A percentile compares a stretch with the other conserved stretches of the same genome.
Conservation (phyloP, 441 rosid genomes). For the Eruca vesicaria region DNA sequence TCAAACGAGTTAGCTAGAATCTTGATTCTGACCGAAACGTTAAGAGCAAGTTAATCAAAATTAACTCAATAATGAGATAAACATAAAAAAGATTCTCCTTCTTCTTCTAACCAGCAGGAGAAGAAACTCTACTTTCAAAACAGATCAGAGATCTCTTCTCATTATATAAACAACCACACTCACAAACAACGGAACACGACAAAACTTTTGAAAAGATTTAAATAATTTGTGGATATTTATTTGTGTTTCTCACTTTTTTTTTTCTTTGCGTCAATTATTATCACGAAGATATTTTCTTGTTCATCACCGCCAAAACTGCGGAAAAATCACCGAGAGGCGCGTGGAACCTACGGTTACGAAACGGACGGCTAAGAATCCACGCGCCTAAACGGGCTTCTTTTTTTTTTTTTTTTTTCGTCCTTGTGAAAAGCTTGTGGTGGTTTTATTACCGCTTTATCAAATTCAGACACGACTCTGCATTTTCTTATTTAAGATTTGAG, state of each 20-base stretch:
- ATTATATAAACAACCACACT: conserved; percentile 20
- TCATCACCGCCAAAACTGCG: conserved; percentile 1
- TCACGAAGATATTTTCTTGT: conserved; percentile 21
- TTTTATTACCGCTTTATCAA: conserved; percentile 18
- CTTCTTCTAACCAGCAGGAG: background rate
- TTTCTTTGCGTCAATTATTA: background rate
- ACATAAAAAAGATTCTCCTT: background rate
- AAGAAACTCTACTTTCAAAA: conserved; percentile 20
- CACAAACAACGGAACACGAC: conserved; percentile 11
- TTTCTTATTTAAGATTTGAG: background rate
- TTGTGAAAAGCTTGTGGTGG: background rate
- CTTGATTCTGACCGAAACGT: background rate
- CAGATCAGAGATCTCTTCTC: conserved; percentile 13
- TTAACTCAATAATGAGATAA: background rate
- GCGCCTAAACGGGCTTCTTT: conserved; percentile 24
- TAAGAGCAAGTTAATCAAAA: background rate
- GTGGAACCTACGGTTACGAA: conserved; percentile 29
- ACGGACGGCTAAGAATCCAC: conserved; percentile 35
- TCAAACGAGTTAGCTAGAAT: background rate
- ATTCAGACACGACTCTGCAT: conserved; percentile 34
- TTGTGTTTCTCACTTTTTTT: background rate
- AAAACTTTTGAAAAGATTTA: background rate
- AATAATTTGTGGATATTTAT: background rate
- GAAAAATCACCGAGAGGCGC: conserved; percentile 27
- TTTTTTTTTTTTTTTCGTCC: background rate